phyloP scores from a whole-genome alignment of 805 yeast genomes.

The Candida gorgasii region DNA sequence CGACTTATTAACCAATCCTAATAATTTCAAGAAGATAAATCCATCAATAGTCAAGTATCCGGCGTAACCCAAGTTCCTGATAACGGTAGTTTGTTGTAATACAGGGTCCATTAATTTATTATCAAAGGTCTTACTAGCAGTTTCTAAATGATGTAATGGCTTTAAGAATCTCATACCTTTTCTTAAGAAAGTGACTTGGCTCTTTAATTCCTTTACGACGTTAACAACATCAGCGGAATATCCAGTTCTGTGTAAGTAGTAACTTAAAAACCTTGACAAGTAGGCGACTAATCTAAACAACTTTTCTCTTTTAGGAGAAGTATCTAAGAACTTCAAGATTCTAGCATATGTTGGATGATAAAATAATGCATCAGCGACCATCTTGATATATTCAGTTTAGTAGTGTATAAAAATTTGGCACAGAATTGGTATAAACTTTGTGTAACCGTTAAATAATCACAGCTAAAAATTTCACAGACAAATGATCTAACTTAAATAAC shows the following conservation, averaged over 20 bases:
- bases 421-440: no score
- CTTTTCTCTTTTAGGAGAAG: conserved; percentile 78
- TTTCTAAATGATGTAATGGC: conserved; percentile 70
- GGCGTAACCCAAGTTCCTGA: conserved; percentile 62
- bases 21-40: conserved; percentile 57
- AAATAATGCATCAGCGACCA: conserved; percentile 52
- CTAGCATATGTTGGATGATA: conserved; percentile 74
- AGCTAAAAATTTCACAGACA: conserved; percentile 8
- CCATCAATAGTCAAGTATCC: conserved; percentile 66
- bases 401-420: no score
- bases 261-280: conserved; percentile 70
- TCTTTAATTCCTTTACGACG: conserved; percentile 56
- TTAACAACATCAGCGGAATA: conserved; percentile 47
- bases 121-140: conserved; percentile 66
- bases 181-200: conserved; percentile 67
- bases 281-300: conserved; percentile 77
- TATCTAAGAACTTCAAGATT: conserved; percentile 62
- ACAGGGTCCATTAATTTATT: conserved; percentile 69
- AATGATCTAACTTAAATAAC: conserved; percentile 4
- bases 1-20: conserved; percentile 54
- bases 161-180: conserved; percentile 84
- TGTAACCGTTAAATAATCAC: neutral
- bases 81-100: conserved; percentile 50
- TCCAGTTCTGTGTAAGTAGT: conserved; percentile 58
- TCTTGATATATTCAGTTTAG: neutral